Evolutionary conservation across 1,284 basidiomycete genomes (phyloP), one percentile per base, ranked within the genome.

Genomic region (Cystobasidium pallidum): DNA sequence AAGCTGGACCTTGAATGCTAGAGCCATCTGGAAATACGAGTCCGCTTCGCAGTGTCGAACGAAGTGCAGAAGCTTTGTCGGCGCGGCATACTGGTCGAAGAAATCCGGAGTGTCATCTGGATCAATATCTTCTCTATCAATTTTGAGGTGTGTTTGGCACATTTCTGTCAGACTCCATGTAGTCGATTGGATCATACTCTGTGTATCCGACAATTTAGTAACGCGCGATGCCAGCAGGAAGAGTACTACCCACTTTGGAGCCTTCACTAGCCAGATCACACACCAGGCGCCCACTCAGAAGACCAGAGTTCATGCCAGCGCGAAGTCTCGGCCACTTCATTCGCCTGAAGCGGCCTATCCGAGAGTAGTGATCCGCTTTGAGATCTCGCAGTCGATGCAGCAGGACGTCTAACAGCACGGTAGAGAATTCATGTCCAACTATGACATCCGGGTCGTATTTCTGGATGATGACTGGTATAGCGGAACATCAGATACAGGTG

Each of bases 101-200:
- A 92, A 97, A 73, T 77, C 86, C 19, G 92, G 88, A 0, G 92
- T 94, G 78, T 99, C 95, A 76, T 97, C 95, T 0, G 94, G 91
- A 78, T 99, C 95, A 74, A 98, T 94, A 76, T 96, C 94, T 79
- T 95, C 89, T 49, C 94, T 84, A 64, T 89, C 88, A 72, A 87
- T 86, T 75, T 91, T 89, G 76, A 99, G 86, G 80, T 96, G 91
- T 0, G 93, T 92, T 75, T 86, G 87, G 82, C 91, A 92, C 92
- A 97, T 98, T 81, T 99, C 96, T 10, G 92, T 94, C 70, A 99
- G 83, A 1, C 94, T 96, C 96, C 96, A 99, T 0, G 95, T 98
- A 30, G 90, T 96, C 13, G 92, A 99, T 21, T 88, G 83, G 78
- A 97, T 95, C 91, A 95, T 94, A 45, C 89, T 88, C 91, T 93